These are phyloP conservation scores for Boletus smithii DNA, from an alignment of 1,284 basidiomycete species.

Conservation along the genomic window DNA sequence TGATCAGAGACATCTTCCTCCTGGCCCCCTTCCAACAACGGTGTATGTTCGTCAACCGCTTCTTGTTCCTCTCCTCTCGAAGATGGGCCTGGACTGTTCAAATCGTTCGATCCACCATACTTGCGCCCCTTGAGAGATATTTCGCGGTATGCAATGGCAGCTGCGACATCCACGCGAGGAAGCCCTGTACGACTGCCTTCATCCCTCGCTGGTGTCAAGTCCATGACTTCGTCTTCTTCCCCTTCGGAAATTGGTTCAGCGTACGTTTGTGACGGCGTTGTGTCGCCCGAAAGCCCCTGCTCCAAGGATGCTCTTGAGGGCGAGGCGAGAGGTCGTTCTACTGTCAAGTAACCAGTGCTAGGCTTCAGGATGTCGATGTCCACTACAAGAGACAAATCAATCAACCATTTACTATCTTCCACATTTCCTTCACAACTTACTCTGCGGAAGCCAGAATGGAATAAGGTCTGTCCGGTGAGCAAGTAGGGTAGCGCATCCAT, in stretches of 20 bases:
- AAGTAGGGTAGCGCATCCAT: conserved; percentile 91
- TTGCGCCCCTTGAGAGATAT: conserved; percentile 61
- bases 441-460: conserved; percentile 98
- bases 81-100: conserved; percentile 14
- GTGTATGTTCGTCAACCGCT: conserved; percentile 42
- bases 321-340: conserved; percentile 66
- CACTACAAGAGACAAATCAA: conserved; percentile 49
- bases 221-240: conserved; percentile 78
- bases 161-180: conserved; percentile 65
- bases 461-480: conserved; percentile 96
- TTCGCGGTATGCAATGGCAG: conserved; percentile 81
- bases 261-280: conserved; percentile 57
- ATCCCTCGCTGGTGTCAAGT: conserved; percentile 65
- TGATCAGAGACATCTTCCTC: conserved; percentile 19
- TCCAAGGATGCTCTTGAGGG: conserved; percentile 47
- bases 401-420: neutral
- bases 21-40: conserved; percentile 35
- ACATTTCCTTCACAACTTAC: conserved; percentile 42
- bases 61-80: conserved; percentile 29
- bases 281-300: conserved; percentile 44
- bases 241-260: conserved; percentile 89
- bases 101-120: conserved; percentile 15
- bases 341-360: conserved; percentile 69
- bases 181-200: conserved; percentile 80
- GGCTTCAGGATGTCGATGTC: conserved; percentile 92